Evolutionary conservation across 2,329 filamentous ascomycete species (phyloP).

Genomic region (Penicillium sp.): DNA sequence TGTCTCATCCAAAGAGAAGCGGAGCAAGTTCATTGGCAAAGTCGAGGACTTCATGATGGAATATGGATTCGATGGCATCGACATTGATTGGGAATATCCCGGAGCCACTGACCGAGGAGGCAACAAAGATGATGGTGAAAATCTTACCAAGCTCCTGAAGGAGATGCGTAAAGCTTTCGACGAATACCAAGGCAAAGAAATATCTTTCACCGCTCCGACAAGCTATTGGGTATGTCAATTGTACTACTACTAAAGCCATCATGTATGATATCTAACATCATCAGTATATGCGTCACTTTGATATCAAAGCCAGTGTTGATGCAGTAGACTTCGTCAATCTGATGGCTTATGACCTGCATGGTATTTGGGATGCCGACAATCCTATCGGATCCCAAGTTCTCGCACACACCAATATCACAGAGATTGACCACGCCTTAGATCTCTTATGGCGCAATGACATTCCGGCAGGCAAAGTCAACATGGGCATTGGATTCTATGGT

Average conservation of each 20-base stretch:
- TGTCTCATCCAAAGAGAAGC: slow-evolving; percentile 12
- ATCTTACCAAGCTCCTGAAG: slow-evolving; percentile 28
- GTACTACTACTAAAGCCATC: too few species aligned
- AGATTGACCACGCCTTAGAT: slow-evolving; percentile 32
- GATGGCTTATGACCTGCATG: slow-evolving; percentile 31
- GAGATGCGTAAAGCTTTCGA: not conserved
- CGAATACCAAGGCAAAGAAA: too few species aligned
- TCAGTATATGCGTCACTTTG: slow-evolving; percentile 27
- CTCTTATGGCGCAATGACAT: slow-evolving; percentile 27
- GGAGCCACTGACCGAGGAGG: slow-evolving; percentile 43
- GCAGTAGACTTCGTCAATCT: slow-evolving; percentile 27
- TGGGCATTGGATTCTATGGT: not conserved
- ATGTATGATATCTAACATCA: too few species aligned
- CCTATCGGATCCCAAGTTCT: slow-evolving; percentile 7
- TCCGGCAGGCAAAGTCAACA: not conserved
- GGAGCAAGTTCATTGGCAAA: slow-evolving; percentile 36
- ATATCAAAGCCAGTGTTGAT: slow-evolving; percentile 18
- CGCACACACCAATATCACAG: slow-evolving; percentile 24
- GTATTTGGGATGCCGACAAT: slow-evolving; percentile 9
- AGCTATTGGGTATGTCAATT: slow-evolving; percentile 17
- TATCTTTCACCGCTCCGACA: slow-evolving; percentile 18
- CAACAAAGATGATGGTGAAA: slow-evolving; percentile 32
- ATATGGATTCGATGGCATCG: slow-evolving; percentile 49
- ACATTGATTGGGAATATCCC: slow-evolving; percentile 50
- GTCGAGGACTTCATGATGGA: slow-evolving; percentile 42